Percentiles rank a stretch among this genome's conserved stretches.
phyloP scores from a whole-genome alignment of 2,329 filamentous ascomycete species.

The Cladosporium sp. region DNA sequence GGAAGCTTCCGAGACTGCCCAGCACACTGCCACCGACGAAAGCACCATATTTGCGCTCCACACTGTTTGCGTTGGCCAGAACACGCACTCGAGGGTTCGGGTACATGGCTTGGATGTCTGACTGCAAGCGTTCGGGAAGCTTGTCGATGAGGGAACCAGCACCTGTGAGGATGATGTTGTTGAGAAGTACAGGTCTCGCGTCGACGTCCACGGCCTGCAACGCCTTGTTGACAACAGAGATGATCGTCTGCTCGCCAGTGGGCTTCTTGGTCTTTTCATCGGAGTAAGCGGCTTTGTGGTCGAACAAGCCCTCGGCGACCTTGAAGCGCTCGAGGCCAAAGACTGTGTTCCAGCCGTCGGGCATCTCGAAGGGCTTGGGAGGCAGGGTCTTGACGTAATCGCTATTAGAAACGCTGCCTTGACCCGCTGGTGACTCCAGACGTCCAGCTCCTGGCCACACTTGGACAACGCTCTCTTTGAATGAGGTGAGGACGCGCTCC shows the following conservation, averaged over 20 bases:
- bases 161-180: constrained; percentile 89
- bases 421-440: constrained; percentile 39
- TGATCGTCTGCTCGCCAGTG: constrained; percentile 68
- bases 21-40: constrained; percentile 98
- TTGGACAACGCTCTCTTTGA: constrained; percentile 96
- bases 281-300: constrained; percentile 68
- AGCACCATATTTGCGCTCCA: constrained; percentile 83
- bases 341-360: constrained; percentile 92
- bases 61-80: constrained; percentile 77
- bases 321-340: constrained; percentile 86
- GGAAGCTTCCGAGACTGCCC: constrained; percentile 91
- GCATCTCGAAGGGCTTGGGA: constrained; percentile 91
- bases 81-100: constrained; percentile 84
- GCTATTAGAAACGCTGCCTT: constrained; percentile 55
- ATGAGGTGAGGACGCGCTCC: constrained; percentile 88
- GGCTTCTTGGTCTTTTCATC: constrained; percentile 49
- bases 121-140: constrained; percentile 84
- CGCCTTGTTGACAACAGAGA: constrained; percentile 72
- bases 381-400: constrained; percentile 69
- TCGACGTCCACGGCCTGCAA: constrained; percentile 83
- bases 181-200: constrained; percentile 73
- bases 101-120: constrained; percentile 75
- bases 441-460: constrained; percentile 80
- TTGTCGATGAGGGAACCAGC: constrained; percentile 83
- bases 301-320: constrained; percentile 85